Conservation (phyloP, 768 basidiomycete species). For the Agrocybe pediades region DNA sequence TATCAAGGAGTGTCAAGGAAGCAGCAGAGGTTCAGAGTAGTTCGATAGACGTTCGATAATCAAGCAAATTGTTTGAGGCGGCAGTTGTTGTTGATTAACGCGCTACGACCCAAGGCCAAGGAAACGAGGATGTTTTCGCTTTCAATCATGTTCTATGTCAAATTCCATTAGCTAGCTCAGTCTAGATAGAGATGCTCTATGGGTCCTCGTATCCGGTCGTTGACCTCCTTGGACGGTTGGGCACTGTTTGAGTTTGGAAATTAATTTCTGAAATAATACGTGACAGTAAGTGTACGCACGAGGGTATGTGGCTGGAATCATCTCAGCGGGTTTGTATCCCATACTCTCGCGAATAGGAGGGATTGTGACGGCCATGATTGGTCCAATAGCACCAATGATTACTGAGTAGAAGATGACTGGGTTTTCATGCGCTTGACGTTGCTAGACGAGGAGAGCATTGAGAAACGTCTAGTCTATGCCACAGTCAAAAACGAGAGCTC, state of each 20-base stretch:
- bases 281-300: slow-evolving; percentile 45
- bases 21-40: too few relatives aligned
- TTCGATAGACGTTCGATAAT: too few relatives aligned
- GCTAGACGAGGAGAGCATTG: slow-evolving; percentile 44
- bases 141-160: background rate
- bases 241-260: slow-evolving; percentile 48
- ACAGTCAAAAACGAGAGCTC: slow-evolving; percentile 14
- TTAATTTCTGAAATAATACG: background rate
- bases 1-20: too few relatives aligned
- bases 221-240: slow-evolving; percentile 67
- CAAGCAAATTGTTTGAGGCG: too few relatives aligned
- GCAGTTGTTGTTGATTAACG: too few relatives aligned
- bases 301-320: slow-evolving; percentile 77
- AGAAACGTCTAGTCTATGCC: background rate
- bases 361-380: slow-evolving; percentile 68
- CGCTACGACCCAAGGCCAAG: background rate
- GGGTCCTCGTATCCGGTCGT: slow-evolving; percentile 78
- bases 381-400: slow-evolving; percentile 73
- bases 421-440: slow-evolving; percentile 88
- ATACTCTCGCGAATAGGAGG: slow-evolving; percentile 80
- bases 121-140: background rate
- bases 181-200: slow-evolving; percentile 14
- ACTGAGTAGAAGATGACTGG: slow-evolving; percentile 91
- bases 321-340: slow-evolving; percentile 71
- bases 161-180: background rate